phyloP scores from a whole-genome alignment of 2,329 filamentous ascomycete species.

The Akanthomyces uredinophilus region DNA sequence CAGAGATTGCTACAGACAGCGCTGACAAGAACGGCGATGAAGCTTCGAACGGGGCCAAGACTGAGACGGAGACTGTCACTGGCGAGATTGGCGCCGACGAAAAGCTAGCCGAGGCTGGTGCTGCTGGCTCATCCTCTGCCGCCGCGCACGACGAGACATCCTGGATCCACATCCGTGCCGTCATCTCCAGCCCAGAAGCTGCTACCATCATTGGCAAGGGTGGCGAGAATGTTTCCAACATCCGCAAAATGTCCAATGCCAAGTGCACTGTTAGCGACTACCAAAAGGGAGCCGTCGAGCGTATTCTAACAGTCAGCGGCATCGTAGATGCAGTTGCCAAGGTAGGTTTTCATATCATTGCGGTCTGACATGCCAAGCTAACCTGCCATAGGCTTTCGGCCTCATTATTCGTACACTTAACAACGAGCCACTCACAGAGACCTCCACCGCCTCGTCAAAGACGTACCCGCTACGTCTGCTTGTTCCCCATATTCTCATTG shows the following conservation, averaged over 20 bases:
- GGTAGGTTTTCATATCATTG: conserved; percentile 47
- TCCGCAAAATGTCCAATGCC: conserved; percentile 87
- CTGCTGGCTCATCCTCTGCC: conserved; percentile 34
- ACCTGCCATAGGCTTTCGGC: conserved; percentile 70
- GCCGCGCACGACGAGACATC: conserved; percentile 78
- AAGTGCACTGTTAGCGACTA: conserved; percentile 99
- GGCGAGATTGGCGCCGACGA: conserved; percentile 41
- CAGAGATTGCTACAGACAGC: conserved; percentile 31
- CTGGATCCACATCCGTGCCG: conserved; percentile 95
- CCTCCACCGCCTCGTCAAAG: conserved; percentile 91
- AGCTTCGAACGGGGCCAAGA: conserved; percentile 45
- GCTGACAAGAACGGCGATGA: conserved; percentile 46
- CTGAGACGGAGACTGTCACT: conserved; percentile 60
- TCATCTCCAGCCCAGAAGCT: conserved; percentile 95
- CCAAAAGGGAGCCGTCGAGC: conserved; percentile 91
- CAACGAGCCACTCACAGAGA: conserved; percentile 83
- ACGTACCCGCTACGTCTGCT: conserved; percentile 94
- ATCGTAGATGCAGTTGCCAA: conserved; percentile 95
- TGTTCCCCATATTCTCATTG: conserved; percentile 94
- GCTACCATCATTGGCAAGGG: conserved; percentile 98
- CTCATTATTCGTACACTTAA: conserved; percentile 97
- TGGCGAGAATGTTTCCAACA: conserved; percentile 97
- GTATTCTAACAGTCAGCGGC: conserved; percentile 94
- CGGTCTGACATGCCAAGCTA: conserved; percentile 20
- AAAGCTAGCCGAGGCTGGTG: conserved; percentile 39